Evolutionary conservation across 140 eudicot species (phyloP).

Genomic region (Flaveria floridana): DNA sequence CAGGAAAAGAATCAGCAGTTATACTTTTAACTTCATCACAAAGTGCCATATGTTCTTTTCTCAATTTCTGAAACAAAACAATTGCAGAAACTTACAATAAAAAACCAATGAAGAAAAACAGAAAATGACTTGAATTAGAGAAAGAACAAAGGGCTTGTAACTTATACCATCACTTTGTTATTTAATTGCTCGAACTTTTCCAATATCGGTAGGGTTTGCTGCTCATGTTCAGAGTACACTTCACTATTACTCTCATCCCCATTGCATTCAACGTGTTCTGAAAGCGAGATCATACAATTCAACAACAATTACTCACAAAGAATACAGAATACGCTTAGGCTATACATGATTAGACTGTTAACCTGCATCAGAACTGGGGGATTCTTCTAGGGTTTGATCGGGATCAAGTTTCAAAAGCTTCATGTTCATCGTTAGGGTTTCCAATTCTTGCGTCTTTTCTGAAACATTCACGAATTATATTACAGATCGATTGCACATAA

Average conservation of each 20-base stretch:
- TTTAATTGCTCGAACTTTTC: constrained; percentile 55
- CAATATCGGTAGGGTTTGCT: constrained; percentile 55
- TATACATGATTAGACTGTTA: background rate
- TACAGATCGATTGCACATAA: constrained; percentile 7
- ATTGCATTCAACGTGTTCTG: constrained; percentile 42
- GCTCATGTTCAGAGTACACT: constrained; percentile 36
- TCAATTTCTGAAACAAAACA: constrained; percentile 48
- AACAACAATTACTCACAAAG: background rate
- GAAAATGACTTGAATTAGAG: background rate
- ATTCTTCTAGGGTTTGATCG: constrained; percentile 31
- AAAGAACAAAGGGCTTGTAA: constrained; percentile 7
- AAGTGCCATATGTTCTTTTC: constrained; percentile 54
- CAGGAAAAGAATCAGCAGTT: constrained; percentile 59
- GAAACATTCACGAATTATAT: background rate
- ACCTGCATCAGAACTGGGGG: constrained; percentile 31
- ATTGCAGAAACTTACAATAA: background rate
- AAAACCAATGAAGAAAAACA: background rate
- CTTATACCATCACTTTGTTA: constrained; percentile 55
- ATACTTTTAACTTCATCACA: constrained; percentile 69
- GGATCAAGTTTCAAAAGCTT: constrained; percentile 40
- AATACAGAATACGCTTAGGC: background rate
- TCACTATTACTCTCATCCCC: constrained; percentile 41
- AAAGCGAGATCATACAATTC: background rate
- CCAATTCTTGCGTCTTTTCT: constrained; percentile 26
- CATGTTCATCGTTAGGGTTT: constrained; percentile 33